phyloP scores from a whole-genome alignment of 768 basidiomycete genomes.

The Rhodosporidiobolus sp. region DNA sequence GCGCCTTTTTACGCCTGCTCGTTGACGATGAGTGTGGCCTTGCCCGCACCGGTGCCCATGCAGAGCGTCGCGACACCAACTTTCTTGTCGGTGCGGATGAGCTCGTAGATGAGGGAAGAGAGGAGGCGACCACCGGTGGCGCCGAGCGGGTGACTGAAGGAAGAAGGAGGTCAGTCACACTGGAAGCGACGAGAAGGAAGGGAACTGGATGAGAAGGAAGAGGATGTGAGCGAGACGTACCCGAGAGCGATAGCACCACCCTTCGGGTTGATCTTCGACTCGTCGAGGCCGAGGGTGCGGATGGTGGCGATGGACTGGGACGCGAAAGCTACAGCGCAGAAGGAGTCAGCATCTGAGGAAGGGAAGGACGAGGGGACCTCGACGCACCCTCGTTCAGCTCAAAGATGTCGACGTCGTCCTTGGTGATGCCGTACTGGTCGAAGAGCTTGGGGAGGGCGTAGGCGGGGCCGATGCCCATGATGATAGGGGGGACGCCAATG shows the following conservation, averaged over 20 bases:
- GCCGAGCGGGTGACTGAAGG: constrained; percentile 43
- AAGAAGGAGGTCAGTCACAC: background rate
- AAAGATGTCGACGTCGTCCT: constrained; percentile 46
- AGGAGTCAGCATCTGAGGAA: background rate
- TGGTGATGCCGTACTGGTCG: constrained; percentile 35
- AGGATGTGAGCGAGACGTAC: constrained; percentile 21
- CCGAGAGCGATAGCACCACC: constrained; percentile 51
- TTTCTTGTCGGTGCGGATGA: constrained; percentile 70
- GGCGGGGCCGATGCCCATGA: constrained; percentile 70
- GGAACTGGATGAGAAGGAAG: background rate
- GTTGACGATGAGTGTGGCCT: constrained; percentile 79
- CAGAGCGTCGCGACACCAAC: constrained; percentile 89
- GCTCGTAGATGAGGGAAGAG: constrained; percentile 71
- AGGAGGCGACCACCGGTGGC: constrained; percentile 73
- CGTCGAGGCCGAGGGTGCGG: constrained; percentile 49
- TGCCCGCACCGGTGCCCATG: constrained; percentile 78
- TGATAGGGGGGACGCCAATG: constrained; percentile 48
- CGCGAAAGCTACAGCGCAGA: constrained; percentile 40
- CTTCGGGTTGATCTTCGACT: constrained; percentile 51
- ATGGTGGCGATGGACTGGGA: constrained; percentile 52
- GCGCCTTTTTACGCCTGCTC: constrained; percentile 51
- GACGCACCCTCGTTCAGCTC: constrained; percentile 47
- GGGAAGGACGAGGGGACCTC: background rate
- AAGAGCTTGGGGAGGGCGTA: constrained; percentile 69
- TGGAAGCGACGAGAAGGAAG: background rate